A percentile compares a stretch with the other conserved stretches of the same genome.
Evolutionary conservation across 345 rosid species (phyloP).

Genomic region (Lepidium africanum): DNA sequence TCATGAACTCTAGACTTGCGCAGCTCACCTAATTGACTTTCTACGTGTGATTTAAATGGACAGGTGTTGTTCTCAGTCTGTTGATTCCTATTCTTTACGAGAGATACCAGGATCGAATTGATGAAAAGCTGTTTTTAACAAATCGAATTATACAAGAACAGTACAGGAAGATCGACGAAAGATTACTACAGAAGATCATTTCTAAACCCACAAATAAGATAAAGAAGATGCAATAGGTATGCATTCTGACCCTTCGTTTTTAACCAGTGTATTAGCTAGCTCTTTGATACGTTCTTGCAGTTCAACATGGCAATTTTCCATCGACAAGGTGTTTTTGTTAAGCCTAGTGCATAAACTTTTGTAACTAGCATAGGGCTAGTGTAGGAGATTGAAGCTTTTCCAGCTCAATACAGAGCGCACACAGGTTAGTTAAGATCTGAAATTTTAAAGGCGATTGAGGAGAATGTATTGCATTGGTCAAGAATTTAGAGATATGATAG

Average conservation of each 20-base stretch:
- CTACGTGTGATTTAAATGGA: constrained; percentile 6
- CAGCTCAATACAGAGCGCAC: not conserved
- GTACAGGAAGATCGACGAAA: constrained; percentile 50
- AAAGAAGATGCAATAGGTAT: constrained; percentile 71
- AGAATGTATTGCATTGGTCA: not conserved
- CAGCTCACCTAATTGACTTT: not conserved
- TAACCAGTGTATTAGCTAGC: not conserved
- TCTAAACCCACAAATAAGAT: constrained; percentile 42
- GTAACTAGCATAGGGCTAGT: no score
- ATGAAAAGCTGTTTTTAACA: constrained; percentile 50
- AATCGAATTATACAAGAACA: constrained; percentile 47
- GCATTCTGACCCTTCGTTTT: not conserved
- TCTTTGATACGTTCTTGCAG: not conserved
- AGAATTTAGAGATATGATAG: not conserved
- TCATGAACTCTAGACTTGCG: not conserved
- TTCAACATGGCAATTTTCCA: not conserved
- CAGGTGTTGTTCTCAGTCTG: constrained; percentile 68
- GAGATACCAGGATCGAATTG: constrained; percentile 60
- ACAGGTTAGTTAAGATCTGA: not conserved
- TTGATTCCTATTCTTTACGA: constrained; percentile 58
- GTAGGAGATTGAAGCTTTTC: no score
- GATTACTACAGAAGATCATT: constrained; percentile 39
- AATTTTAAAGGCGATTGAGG: not conserved
- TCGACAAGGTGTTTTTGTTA: not conserved
- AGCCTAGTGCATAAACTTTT: not conserved